phyloP scores from a whole-genome alignment of 345 rosid species.

The Kernera saxatilis region DNA sequence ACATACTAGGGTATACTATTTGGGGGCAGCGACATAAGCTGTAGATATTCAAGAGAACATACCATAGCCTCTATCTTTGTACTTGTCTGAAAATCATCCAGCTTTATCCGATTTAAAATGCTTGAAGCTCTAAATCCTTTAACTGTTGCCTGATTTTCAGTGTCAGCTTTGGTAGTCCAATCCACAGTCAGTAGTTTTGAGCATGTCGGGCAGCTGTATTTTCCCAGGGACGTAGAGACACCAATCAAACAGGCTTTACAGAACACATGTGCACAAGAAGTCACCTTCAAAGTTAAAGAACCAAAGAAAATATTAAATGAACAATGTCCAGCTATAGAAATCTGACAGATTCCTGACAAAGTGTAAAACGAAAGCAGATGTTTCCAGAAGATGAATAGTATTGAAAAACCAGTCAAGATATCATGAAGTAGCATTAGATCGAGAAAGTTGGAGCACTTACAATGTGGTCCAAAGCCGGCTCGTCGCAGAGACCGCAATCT shows the following conservation, averaged over 20 bases:
- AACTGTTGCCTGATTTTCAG: constrained; percentile 49
- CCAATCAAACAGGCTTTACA: constrained; percentile 88
- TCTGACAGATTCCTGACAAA: background rate
- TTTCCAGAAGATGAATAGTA: background rate
- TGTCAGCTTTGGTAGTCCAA: constrained; percentile 47
- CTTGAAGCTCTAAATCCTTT: constrained; percentile 80
- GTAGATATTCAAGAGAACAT: constrained; percentile 19
- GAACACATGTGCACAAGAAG: constrained; percentile 73
- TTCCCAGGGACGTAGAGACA: constrained; percentile 55
- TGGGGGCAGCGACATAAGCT: background rate
- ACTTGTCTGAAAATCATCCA: constrained; percentile 88
- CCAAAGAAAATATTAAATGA: background rate
- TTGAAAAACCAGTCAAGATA: background rate
- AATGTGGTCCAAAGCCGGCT: constrained; percentile 68
- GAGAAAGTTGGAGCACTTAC: constrained; percentile 38
- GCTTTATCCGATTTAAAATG: constrained; percentile 75
- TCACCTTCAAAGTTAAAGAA: constrained; percentile 47
- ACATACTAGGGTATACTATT: background rate
- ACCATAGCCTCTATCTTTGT: constrained; percentile 99
- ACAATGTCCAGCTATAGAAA: background rate
- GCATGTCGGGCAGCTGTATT: constrained; percentile 79
- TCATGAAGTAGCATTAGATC: background rate
- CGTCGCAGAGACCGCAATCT: constrained; percentile 76
- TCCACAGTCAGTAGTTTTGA: constrained; percentile 69
- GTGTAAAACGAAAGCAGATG: background rate